Evolutionary conservation across 2,329 filamentous ascomycete species (phyloP), one percentile per base, ranked within the genome.

Genomic region (Stemphylium lycopersici): DNA sequence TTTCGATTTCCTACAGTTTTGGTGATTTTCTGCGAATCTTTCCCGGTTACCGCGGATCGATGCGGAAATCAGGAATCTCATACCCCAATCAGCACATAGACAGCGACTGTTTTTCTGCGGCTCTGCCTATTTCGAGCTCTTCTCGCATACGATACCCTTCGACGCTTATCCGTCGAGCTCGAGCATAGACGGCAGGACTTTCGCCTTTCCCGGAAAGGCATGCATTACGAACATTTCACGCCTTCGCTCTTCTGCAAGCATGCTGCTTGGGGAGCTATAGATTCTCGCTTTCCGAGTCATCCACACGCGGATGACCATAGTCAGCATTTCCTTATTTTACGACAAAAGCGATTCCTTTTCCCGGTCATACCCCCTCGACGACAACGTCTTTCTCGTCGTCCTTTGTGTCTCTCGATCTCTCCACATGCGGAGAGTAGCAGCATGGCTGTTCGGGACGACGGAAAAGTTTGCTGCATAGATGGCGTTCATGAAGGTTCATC

Each of bases 61-160:
- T 67, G 67, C 70, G 75, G 69, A 71, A 71, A 68, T 72, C 71
- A 69, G 73, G 73, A 75, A 76, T 71, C 73, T 77, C 74, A 78
- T 78, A 78, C 76, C 77, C 76, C 73, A 72, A 78, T 67, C 76
- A 78, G 77, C 77, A 79, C 78, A 79, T 80, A 80, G 78, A 80
- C 73, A 78, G 76, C 78, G 77, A 77, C 73, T 76, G 75, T 79
- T 79, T 77, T 68, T 71, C 67, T 74, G 73, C 71, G 71, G 68
- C 68, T 68, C 72, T 72, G 71, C 70, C 68, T 74, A 65, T 70
- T 71, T 73, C 70, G 71, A 73, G 72, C 69, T 70, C 69, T 65
- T 65, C 70, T 57, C 74, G 67, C 70, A 74, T 65, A 72, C 66
- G 71, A 73, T 70, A 72, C 67, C 68, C 72, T 63, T 68, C 63